Conservation (phyloP, 345 rosid species). For the Dipteronia sinensis region DNA sequence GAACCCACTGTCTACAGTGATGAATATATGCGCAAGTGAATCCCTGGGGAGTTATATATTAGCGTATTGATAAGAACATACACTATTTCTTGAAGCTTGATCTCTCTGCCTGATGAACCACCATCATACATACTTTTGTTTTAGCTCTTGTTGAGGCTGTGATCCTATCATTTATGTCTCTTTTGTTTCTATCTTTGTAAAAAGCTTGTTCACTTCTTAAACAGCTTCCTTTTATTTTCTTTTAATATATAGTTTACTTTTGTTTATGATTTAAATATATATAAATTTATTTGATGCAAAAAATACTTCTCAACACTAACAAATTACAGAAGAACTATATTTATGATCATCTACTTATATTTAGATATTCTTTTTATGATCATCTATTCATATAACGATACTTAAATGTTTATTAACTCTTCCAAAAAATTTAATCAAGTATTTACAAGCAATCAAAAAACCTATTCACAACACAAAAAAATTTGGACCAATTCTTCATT, state of each 20-base stretch:
- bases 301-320: background rate
- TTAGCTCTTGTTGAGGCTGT: background rate
- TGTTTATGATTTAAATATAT: background rate
- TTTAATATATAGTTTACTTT: background rate
- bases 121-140: too few relatives aligned
- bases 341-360: background rate
- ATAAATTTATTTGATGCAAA: background rate
- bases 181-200: background rate
- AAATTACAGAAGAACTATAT: background rate
- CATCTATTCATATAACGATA: background rate
- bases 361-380: background rate
- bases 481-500: background rate
- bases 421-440: background rate
- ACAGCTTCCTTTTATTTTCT: background rate
- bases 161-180: background rate
- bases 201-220: background rate
- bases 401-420: background rate
- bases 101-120: slow-evolving; percentile 11
- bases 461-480: background rate
- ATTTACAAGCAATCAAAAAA: background rate
- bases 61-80: slow-evolving; percentile 27
- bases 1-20: slow-evolving; percentile 27
- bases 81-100: slow-evolving; percentile 31
- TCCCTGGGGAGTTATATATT: slow-evolving; percentile 26
- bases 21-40: slow-evolving; percentile 26